A percentile compares a stretch with the other conserved stretches of the same genome.
These are phyloP conservation scores for Talaromyces marneffei DNA, from an alignment of 2,329 filamentous ascomycete species.

Conservation along the genomic window DNA sequence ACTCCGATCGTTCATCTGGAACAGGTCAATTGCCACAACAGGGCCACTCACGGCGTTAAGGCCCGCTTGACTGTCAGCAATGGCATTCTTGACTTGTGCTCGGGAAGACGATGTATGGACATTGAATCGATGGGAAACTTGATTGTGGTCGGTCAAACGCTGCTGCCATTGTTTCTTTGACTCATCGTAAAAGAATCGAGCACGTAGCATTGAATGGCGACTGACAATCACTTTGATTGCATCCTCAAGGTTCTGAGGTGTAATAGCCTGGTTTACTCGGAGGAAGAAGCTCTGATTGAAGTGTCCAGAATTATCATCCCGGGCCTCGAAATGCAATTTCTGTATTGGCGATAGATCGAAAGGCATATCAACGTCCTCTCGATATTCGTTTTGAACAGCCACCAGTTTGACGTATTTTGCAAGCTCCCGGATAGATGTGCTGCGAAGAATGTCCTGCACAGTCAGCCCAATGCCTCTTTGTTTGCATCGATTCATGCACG, in stretches of 20 bases:
- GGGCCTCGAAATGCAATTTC: conserved; percentile 32
- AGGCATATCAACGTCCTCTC: conserved; percentile 27
- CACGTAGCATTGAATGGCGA: conserved; percentile 36
- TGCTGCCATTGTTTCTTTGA: conserved; percentile 21
- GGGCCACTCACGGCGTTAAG: conserved; percentile 35
- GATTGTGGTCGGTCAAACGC: conserved; percentile 25
- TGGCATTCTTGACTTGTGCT: conserved; percentile 21
- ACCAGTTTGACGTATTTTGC: conserved; percentile 28
- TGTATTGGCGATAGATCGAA: conserved; percentile 37
- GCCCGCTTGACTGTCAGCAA: conserved; percentile 28
- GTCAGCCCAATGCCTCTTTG: conserved; percentile 42
- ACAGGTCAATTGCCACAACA: conserved; percentile 39
- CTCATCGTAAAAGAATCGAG: conserved; percentile 25
- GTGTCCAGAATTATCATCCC: conserved; percentile 29
- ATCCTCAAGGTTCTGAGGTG: conserved; percentile 20
- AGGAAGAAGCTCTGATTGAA: conserved; percentile 37
- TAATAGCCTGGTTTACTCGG: conserved; percentile 24
- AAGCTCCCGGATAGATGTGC: conserved; percentile 41
- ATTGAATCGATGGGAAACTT: conserved; percentile 25
- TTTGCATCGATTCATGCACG: conserved; percentile 44
- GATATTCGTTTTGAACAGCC: conserved; percentile 28
- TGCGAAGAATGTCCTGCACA: conserved; percentile 45
- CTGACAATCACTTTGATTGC: conserved; percentile 29
- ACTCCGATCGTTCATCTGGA: conserved; percentile 29
- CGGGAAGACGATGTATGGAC: conserved; percentile 19